Conservation (phyloP, 805 yeast genomes). For the Barnettozyma vustinii region DNA sequence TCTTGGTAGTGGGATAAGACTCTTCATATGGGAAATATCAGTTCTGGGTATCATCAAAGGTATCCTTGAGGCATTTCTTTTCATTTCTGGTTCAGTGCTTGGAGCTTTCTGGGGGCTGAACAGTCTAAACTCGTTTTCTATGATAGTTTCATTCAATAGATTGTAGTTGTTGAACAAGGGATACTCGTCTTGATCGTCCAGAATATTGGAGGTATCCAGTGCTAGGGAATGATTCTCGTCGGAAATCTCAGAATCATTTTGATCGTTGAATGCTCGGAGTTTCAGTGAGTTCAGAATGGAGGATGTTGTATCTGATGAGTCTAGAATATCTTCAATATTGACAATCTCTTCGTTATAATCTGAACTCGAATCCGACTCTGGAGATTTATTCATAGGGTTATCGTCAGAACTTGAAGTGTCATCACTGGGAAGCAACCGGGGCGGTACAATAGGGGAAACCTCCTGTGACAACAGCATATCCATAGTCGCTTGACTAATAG, state of each 20-base stretch:
- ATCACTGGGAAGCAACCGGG: conserved; percentile 1
- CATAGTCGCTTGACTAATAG: not conserved
- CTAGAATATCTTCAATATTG: conserved; percentile 11
- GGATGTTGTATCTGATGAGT: conserved; percentile 14
- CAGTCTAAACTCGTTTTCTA: conserved; percentile 6
- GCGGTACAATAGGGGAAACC: not conserved
- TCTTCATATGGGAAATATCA: conserved; percentile 3
- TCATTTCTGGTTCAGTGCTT: not conserved
- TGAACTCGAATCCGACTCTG: not conserved
- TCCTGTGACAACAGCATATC: not conserved
- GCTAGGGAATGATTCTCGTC: not conserved
- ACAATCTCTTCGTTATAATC: conserved; percentile 7
- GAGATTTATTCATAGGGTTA: not conserved
- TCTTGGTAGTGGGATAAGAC: conserved; percentile 20
- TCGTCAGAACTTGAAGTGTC: conserved; percentile 7
- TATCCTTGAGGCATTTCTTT: not conserved
- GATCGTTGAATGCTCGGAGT: conserved; percentile 1
- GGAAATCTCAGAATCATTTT: not conserved
- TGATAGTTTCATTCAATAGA: not conserved
- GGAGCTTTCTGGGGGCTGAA: conserved; percentile 3
- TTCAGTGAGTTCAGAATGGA: conserved; percentile 13
- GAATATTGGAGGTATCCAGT: not conserved
- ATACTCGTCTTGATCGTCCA: conserved; percentile 5
- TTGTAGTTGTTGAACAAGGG: conserved; percentile 5
- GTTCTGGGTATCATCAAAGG: conserved; percentile 1